Evolutionary conservation across 148 eudicot species (phyloP), one percentile per base, ranked within the genome.

Genomic region (Vaccinium vitisidaea): DNA sequence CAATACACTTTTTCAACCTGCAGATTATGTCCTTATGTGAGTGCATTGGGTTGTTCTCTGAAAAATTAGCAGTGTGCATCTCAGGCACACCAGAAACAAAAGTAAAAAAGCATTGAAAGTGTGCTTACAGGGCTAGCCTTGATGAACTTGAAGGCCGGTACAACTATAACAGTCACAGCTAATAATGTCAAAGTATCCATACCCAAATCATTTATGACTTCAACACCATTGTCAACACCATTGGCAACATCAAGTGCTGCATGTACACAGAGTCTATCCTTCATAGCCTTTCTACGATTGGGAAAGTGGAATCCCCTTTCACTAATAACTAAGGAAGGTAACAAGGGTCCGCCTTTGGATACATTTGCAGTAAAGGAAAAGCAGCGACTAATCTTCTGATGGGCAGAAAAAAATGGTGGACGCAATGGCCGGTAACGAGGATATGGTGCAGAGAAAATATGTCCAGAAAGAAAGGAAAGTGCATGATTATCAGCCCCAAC

Each of bases 141-240:
- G 81, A 97, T 61, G 81, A 76, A 75, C 86, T 88, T 94, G 90
- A 97, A 94, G 83, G 89, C 99, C 78, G 99, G 99, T 78, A 97
- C 96, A 84, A 97, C 92, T 65, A 97, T 54, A 43, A 97, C 99
- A 70, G 98, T 97, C 69, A 95, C 98, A 30, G 87, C 94, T 92
- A 97, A 90, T 87, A 97, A 94, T 67, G 99, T 97, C 91, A 97
- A 88, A 77, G 98, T 97, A 91, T 97, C 99, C 93, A 94, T 84
- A 76, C 99, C 99, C 89, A 97, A 88, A 87, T 97, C 99, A 93
- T 95, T 95, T 84, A 97, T 91, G 87, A 97, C 95, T 71, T 97
- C 99, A 85, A 93, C 91, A 82, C 95, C 98, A 87, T 87, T 87
- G 25, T 97, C 99, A 85, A 93, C 91, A 82, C 95, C 98, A 87